Conservation (phyloP, 1,139 yeast species). For the Saccharomyces hybrid region DNA sequence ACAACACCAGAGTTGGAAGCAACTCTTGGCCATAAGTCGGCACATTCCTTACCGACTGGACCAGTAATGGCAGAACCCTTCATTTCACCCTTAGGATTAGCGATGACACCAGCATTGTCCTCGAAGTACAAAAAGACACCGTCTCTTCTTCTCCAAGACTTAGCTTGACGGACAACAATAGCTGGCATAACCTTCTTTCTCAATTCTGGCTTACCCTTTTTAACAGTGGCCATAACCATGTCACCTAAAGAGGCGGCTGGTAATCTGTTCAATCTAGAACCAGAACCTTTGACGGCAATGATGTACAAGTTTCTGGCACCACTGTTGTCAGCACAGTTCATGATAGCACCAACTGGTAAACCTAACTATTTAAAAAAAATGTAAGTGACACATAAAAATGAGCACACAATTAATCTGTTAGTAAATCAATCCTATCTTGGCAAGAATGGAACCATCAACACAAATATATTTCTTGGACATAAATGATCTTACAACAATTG, state of each 20-base stretch:
- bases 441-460: not conserved
- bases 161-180: conserved; percentile 97
- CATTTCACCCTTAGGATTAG: conserved; percentile 99
- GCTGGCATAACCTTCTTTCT: conserved; percentile 99
- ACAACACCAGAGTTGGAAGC: conserved; percentile 99
- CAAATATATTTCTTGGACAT: not conserved
- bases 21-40: conserved; percentile 99
- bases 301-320: conserved; percentile 99
- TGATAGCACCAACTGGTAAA: conserved; percentile 99
- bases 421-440: conserved; percentile 9
- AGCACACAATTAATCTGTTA: conserved; percentile 13
- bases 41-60: conserved; percentile 99
- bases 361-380: conserved; percentile 55
- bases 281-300: conserved; percentile 97
- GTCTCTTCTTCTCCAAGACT: conserved; percentile 99
- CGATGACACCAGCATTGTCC: conserved; percentile 99
- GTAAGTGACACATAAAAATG: conserved; percentile 2
- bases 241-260: conserved; percentile 99
- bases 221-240: conserved; percentile 99
- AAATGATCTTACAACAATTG: not conserved
- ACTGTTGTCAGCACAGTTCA: conserved; percentile 99
- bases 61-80: conserved; percentile 99
- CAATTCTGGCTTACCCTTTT: conserved; percentile 99
- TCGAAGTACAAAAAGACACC: conserved; percentile 99
- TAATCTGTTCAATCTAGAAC: conserved; percentile 99